phyloP scores from a whole-genome alignment of 495 filamentous ascomycete genomes.

The Zalerion maritima region DNA sequence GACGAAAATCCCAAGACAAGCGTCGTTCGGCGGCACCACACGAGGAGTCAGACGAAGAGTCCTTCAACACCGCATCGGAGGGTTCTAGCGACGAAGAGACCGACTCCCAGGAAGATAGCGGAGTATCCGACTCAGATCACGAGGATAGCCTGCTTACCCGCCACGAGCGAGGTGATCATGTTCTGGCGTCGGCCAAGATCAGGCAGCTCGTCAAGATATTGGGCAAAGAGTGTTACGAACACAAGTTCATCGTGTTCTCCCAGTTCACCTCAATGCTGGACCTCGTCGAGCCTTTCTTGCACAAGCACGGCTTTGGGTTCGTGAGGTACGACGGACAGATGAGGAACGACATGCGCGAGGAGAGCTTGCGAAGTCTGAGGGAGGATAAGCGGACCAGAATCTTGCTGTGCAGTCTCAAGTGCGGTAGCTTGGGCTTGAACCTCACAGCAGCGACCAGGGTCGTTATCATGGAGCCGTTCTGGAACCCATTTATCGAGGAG shows the following conservation, averaged over 20 bases:
- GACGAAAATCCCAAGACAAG: too few relatives aligned
- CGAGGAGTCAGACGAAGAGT: constrained; percentile 11
- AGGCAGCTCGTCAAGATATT: constrained; percentile 69
- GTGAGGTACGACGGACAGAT: constrained; percentile 92
- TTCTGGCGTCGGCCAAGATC: constrained; percentile 78
- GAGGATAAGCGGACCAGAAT: constrained; percentile 59
- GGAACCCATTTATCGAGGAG: constrained; percentile 97
- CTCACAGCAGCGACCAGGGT: constrained; percentile 87
- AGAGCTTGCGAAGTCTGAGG: constrained; percentile 53
- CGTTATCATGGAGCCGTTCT: constrained; percentile 92
- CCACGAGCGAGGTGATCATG: constrained; percentile 14
- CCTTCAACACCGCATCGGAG: too few relatives aligned
- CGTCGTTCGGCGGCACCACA: too few relatives aligned
- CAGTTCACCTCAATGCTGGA: constrained; percentile 93
- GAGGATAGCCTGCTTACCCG: constrained; percentile 10
- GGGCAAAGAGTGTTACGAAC: constrained; percentile 51
- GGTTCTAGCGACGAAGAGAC: constrained; percentile 9
- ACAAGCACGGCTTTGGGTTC: constrained; percentile 52
- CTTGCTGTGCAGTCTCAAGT: constrained; percentile 82
- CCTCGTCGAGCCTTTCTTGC: constrained; percentile 84
- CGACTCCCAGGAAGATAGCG: constrained; percentile 14
- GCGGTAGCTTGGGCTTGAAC: constrained; percentile 85
- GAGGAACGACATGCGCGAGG: constrained; percentile 86
- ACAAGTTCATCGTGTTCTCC: constrained; percentile 97
- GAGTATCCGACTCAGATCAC: constrained; percentile 32